Percentiles rank a stretch among this genome's conserved stretches.
Evolutionary conservation across 2,329 filamentous ascomycete genomes (phyloP).

Genomic region (Phaeosphaeriaceae sp.): DNA sequence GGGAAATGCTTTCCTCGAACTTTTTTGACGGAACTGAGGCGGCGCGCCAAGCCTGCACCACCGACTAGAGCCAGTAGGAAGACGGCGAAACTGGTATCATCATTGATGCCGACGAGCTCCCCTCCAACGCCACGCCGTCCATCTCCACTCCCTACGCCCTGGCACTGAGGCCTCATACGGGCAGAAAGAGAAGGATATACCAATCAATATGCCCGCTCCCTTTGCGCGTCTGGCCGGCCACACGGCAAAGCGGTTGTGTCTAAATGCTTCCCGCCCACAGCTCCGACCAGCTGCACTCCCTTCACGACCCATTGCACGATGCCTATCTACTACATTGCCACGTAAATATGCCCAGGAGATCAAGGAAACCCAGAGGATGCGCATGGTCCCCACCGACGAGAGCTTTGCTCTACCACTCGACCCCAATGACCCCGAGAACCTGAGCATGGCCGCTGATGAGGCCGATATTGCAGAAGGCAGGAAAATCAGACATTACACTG

Average conservation of each 20-base stretch:
- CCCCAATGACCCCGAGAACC: constrained; percentile 52
- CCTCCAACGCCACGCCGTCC: constrained; percentile 41
- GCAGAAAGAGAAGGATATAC: constrained; percentile 44
- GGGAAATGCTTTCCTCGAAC: constrained; percentile 26
- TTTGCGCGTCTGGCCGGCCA: constrained; percentile 75
- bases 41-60: constrained; percentile 30
- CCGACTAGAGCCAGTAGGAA: constrained; percentile 36
- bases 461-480: constrained; percentile 61
- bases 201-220: constrained; percentile 75
- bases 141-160: constrained; percentile 39
- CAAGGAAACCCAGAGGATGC: constrained; percentile 58
- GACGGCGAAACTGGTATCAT: constrained; percentile 35
- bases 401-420: constrained; percentile 63
- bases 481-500: constrained; percentile 98
- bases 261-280: constrained; percentile 58
- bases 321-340: constrained; percentile 69
- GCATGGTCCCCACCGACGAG: constrained; percentile 69
- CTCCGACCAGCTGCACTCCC: constrained; percentile 41
- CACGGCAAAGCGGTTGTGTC: constrained; percentile 71
- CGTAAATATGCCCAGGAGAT: constrained; percentile 67
- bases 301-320: constrained; percentile 59
- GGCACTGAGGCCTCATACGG: constrained; percentile 42
- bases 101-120: constrained; percentile 36
- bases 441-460: constrained; percentile 55
- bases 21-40: constrained; percentile 25